Evolutionary conservation across 1,139 yeast species (phyloP), one percentile per base, ranked within the genome.

Genomic region (Taphrina deformans): DNA sequence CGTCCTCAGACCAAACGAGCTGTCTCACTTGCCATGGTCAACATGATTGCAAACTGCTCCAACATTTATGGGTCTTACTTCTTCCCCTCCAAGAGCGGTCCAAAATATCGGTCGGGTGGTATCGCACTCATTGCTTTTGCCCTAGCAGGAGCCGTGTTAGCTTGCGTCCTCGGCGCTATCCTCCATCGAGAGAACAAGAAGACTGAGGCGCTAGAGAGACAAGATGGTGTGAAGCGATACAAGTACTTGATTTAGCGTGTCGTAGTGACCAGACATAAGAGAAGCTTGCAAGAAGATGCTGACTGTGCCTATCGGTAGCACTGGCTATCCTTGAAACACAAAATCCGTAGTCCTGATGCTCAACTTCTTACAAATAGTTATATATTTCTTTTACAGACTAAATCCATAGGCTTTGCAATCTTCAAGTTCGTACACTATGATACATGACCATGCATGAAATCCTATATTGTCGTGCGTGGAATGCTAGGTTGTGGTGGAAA

Each of bases 1-100:
- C 77, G 83, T 67, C 84, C 84, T 7, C 83, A 83, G 26, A 75
- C 80, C 65, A 80, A 81, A 71, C 76, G 84, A 16, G 84, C 83
- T 1, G 80, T 80, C 1, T 72, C 72, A 3, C 52, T 69, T 45
- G 73, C 72, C 1, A 50, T 70, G 48, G 61, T 69, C 46, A 69
- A 69, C 55, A 62, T 66, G 23, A 50, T 67, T 33, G 53, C 66
- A 7, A 69, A 69, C 60, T 59, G 62, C 29, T 44, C 62, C 14
- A 24, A 29, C n/a, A 56, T 56, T 24, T 56, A 56, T 23, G 62
- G 31, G 14, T 26, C 41, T 27, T 56, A 56, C 27, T 45, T 56
- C 48, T 44, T 44, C 48, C 48, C 48, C 4, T 18, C 27, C 26
- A 44, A 44, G 26, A 2, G 2, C 27, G 48, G 48, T 9, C 48